Base-by-base conservation (phyloP, 2,329 filamentous ascomycete species). In the Diaporthe sp. region DNA sequence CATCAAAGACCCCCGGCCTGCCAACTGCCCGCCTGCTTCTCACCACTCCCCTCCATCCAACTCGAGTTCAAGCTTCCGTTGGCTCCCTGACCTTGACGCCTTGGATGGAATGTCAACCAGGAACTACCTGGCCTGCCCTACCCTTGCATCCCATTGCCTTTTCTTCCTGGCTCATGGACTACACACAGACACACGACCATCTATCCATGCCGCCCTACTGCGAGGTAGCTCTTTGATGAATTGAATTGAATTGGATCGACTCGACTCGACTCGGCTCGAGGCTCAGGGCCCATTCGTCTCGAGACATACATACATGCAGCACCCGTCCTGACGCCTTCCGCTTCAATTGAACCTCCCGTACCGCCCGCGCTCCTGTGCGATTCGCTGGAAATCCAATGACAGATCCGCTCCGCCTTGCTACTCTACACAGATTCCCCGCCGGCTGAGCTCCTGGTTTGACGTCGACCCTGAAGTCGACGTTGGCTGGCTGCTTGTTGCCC, bases 51-150 rank as follows among this genome's bases (percentile, higher is more conserved):
- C 61, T 65, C 61, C 42, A 25, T 53, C 31, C 22, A 68, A 53
- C 31, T 53, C 65, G n/a, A 53, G 65, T 51, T 53, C 46, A 68
- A 68, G 65, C 65, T 68, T 68, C 65, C 4, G 65, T 68, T 53
- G 65, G 65, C 65, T 42, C 65, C 65, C 46, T 68, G 62, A 53
- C 62, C 65, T 68, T 53, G 65, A 67, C 61, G 34, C 61, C 42
- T 67, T 49, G 61, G 61, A 68, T n/a, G 46, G 46, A 53, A 39
- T 53, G n/a, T n/a, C 46, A 28, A 68, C 65, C 46, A 53, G 65
- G 65, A 53, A 39, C 4, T 70, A 42, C 65, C 65, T 70, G 65
- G 65, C 65, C 65, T 55, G 46, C 46, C 46, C 31, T 12, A 51
- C 25, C 49, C 65, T 46, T 28, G 49, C 42, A 19, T 12, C 65